phyloP scores from a whole-genome alignment of 768 basidiomycete species.

The Hypholoma sublateritium region DNA sequence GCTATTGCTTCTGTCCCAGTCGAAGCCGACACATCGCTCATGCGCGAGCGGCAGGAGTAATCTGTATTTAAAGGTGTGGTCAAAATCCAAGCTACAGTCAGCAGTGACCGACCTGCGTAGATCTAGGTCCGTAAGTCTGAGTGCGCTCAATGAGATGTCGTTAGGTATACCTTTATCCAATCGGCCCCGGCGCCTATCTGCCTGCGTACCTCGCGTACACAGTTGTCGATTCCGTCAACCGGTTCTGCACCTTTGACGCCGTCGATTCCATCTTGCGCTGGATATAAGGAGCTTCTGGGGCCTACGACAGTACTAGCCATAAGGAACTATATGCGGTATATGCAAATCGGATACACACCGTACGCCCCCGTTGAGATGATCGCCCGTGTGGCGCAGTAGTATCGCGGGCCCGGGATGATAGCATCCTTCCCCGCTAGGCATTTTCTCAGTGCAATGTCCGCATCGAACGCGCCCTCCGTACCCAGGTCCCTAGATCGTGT shows the following conservation, averaged over 20 bases:
- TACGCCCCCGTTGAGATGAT: slow-evolving; percentile 64
- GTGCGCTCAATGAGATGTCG: not conserved
- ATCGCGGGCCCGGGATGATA: slow-evolving; percentile 59
- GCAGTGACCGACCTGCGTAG: not conserved
- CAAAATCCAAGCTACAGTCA: too few species aligned
- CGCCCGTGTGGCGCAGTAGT: slow-evolving; percentile 59
- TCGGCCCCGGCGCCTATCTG: slow-evolving; percentile 69
- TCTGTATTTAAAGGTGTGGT: slow-evolving; percentile 38
- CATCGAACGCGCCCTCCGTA: slow-evolving; percentile 67
- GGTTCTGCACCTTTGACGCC: slow-evolving; percentile 57
- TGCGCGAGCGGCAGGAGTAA: slow-evolving; percentile 51
- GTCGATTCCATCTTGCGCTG: slow-evolving; percentile 52
- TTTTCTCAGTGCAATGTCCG: slow-evolving; percentile 57
- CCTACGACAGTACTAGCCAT: slow-evolving; percentile 34
- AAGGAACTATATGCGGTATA: not conserved
- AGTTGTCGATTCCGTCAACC: slow-evolving; percentile 57
- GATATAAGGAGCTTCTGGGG: slow-evolving; percentile 47
- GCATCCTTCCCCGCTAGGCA: slow-evolving; percentile 42
- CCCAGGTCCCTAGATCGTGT: slow-evolving; percentile 51
- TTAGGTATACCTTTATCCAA: slow-evolving; percentile 55
- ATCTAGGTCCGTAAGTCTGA: not conserved
- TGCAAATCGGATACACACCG: slow-evolving; percentile 32
- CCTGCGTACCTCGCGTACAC: slow-evolving; percentile 52
- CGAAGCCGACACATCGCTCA: slow-evolving; percentile 38
- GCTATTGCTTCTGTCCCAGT: slow-evolving; percentile 32